Base-by-base conservation (phyloP, 2,329 filamentous ascomycete genomes). In the Paraphoma sp. region DNA sequence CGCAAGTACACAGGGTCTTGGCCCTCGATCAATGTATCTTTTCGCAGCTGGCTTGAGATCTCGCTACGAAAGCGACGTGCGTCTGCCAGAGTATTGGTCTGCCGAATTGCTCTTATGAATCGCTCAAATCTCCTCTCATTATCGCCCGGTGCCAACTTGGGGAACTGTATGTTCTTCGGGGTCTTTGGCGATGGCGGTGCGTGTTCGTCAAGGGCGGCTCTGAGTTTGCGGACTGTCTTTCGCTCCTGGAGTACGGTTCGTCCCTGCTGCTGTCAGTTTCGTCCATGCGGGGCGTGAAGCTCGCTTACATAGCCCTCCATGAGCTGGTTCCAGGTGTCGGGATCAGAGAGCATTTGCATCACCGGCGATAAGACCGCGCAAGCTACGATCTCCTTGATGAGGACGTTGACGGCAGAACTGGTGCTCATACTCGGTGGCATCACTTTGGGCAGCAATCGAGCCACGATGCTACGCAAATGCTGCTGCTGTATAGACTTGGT, bases 271-370 rank as follows among this genome's bases (percentile, higher is more conserved):
- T 29, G 54, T 75, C 48, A 74, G 65, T 28, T 16, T 3, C 18
- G 42, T 11, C 45, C n/a, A 3, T 23, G 8, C 9, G 11, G 11
- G 30, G 28, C 36, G 4, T 29, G 63, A 78, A 36, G 18, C 7
- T 18, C 31, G 48, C 73, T 67, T 66, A 75, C 88, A 76, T 90
- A 92, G 53, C 89, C 93, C 76, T 98, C 94, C 84, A 98, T 92
- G 57, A 97, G 78, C 75, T 97, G 93, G 70, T 99, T 98, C 94
- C 94, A 99, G 8, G 90, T 96, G 79, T 99, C 96, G 1, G 96
- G 93, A 66, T 99, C 94, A 5, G 91, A 87, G 16, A 99, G 81
- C 59, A 93, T 81, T 67, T 89, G 87, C 72, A 97, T 83, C 18
- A 96, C 80, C 0, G 95, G 95, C 42, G 87, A 88, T 38, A 99